Evolutionary conservation across 306 rosid species (phyloP).

Genomic region (Sicyos edulis): DNA sequence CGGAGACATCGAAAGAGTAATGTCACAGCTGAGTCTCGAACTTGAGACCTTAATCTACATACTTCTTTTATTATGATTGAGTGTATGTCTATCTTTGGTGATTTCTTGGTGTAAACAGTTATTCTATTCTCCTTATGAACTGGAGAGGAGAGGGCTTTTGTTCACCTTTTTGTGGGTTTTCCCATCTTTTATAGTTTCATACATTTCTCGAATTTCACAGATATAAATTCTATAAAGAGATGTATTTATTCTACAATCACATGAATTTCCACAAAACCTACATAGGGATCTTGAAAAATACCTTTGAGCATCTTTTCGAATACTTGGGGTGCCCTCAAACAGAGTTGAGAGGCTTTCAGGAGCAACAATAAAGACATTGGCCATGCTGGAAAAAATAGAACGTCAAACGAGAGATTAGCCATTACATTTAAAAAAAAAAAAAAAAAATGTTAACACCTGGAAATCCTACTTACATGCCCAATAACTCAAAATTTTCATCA

Average conservation of each 20-base stretch:
- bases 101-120: too few relatives aligned
- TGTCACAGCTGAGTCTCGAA: too few relatives aligned
- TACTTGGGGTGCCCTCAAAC: slow-evolving; percentile 96
- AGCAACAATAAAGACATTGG: slow-evolving; percentile 97
- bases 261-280: not conserved
- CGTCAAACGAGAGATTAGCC: too few relatives aligned
- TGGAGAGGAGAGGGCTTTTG: too few relatives aligned
- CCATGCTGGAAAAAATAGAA: slow-evolving; percentile 52
- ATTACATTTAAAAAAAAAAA: too few relatives aligned
- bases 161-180: too few relatives aligned
- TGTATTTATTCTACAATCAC: not conserved
- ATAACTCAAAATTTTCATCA: slow-evolving; percentile 86
- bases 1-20: too few relatives aligned
- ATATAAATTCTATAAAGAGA: not conserved
- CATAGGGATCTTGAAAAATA: not conserved
- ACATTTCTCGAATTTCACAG: not conserved
- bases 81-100: too few relatives aligned
- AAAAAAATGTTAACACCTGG: not conserved
- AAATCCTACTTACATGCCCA: slow-evolving; percentile 78
- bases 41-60: too few relatives aligned
- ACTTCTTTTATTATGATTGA: too few relatives aligned
- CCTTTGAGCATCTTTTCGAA: slow-evolving; percentile 95
- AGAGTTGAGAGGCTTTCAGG: slow-evolving; percentile 92
- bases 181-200: too few relatives aligned
- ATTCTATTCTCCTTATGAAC: too few relatives aligned